Evolutionary conservation across 2,329 filamentous ascomycete species (phyloP).

Genomic region (Fonsecaea monophora): DNA sequence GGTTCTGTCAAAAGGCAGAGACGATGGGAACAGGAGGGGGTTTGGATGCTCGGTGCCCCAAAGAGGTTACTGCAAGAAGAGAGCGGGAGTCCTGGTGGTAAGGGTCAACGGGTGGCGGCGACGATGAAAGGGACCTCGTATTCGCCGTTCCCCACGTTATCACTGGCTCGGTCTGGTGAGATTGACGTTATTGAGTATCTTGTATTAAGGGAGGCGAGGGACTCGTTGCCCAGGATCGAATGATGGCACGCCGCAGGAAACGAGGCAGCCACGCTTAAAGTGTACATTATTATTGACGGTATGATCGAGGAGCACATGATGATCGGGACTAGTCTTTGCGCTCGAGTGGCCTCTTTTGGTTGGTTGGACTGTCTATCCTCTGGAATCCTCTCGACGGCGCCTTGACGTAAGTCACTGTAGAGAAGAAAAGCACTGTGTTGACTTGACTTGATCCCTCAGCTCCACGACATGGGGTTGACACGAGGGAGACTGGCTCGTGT

Average conservation of each 20-base stretch:
- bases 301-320: background rate
- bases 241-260: background rate
- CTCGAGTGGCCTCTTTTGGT: no score
- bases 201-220: conserved; percentile 26
- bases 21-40: conserved; percentile 20
- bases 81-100: background rate
- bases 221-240: conserved; percentile 23
- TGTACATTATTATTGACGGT: background rate
- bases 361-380: no score
- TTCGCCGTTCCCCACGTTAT: background rate
- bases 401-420: no score
- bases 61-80: conserved; percentile 1
- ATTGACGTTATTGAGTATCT: conserved; percentile 28
- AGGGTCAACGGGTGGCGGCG: background rate
- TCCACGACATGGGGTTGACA: background rate
- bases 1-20: conserved; percentile 18
- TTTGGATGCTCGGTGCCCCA: conserved; percentile 26
- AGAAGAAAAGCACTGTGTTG: background rate
- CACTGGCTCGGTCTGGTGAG: background rate
- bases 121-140: background rate
- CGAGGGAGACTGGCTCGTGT: background rate
- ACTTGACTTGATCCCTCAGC: background rate
- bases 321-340: no score
- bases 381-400: no score
- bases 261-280: background rate